Evolutionary conservation across 2,329 filamentous ascomycete species (phyloP).

Genomic region (Calonectria pauciramosa): DNA sequence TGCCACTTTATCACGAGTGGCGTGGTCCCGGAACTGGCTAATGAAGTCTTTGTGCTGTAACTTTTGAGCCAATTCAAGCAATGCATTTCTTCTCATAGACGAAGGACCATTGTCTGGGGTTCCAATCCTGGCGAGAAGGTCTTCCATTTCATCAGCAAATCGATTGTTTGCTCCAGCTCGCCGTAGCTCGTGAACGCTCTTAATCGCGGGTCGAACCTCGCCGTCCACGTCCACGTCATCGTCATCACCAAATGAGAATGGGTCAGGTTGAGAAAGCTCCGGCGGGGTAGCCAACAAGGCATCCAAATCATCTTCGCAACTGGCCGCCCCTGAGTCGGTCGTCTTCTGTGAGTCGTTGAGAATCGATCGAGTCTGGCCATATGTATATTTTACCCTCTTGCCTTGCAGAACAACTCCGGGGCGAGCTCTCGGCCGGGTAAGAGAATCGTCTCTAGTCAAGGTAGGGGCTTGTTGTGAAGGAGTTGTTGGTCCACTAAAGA

Average conservation of each 20-base stretch:
- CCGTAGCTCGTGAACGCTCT: slow-evolving; percentile 75
- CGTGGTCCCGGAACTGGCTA: slow-evolving; percentile 80
- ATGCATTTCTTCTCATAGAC: slow-evolving; percentile 69
- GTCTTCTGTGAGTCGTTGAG: slow-evolving; percentile 45
- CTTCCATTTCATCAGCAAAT: slow-evolving; percentile 75
- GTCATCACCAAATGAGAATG: slow-evolving; percentile 45
- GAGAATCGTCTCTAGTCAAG: slow-evolving; percentile 35
- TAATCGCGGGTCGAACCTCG: slow-evolving; percentile 65
- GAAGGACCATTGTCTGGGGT: slow-evolving; percentile 59
- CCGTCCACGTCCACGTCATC: slow-evolving; percentile 55
- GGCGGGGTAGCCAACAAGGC: slow-evolving; percentile 41
- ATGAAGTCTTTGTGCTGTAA: slow-evolving; percentile 74
- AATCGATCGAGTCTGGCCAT: slow-evolving; percentile 51
- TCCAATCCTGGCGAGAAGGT: slow-evolving; percentile 73
- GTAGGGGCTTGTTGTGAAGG: slow-evolving; percentile 38
- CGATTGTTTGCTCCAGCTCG: slow-evolving; percentile 77
- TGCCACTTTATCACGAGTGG: slow-evolving; percentile 78
- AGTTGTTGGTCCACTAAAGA: slow-evolving; percentile 33
- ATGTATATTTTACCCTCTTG: slow-evolving; percentile 52
- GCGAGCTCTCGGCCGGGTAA: slow-evolving; percentile 43
- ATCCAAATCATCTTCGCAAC: slow-evolving; percentile 41
- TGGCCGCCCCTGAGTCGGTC: slow-evolving; percentile 38
- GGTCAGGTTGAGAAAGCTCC: slow-evolving; percentile 39
- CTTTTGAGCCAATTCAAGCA: slow-evolving; percentile 72
- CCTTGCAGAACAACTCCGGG: slow-evolving; percentile 45